A percentile compares a stretch with the other conserved stretches of the same genome.
Conservation (phyloP, 352 stramenopile species). For the Plasmopara muralis region DNA sequence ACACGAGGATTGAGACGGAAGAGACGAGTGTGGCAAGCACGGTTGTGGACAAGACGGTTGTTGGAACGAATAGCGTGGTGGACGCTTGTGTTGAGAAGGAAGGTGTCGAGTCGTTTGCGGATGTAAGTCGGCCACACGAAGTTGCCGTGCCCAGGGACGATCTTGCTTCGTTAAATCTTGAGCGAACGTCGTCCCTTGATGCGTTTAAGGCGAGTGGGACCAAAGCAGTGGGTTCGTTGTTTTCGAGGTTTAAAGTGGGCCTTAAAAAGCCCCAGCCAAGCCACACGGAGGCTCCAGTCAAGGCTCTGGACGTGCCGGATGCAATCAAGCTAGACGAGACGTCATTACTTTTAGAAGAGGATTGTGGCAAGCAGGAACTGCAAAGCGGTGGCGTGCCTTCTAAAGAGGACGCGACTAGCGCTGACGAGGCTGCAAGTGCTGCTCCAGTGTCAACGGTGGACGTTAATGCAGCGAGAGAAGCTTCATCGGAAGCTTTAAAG, state of each 20-base stretch:
- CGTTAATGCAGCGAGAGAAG: slow-evolving; percentile 5
- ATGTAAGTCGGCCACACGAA: slow-evolving; percentile 1
- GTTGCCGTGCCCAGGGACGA: slow-evolving; percentile 6
- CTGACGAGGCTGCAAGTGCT: slow-evolving; percentile 2
- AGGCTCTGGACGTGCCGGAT: slow-evolving; percentile 24
- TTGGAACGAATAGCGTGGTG: not conserved
- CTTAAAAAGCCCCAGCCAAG: slow-evolving; percentile 26
- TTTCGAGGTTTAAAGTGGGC: slow-evolving; percentile 35
- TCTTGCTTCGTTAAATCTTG: slow-evolving; percentile 6
- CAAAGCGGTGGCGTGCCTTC: slow-evolving; percentile 33
- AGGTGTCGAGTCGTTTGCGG: not conserved
- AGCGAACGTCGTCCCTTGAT: slow-evolving; percentile 18
- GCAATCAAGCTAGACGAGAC: slow-evolving; percentile 20
- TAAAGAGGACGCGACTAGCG: slow-evolving; percentile 21
- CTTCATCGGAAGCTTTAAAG: slow-evolving; percentile 1
- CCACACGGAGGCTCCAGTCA: slow-evolving; percentile 24
- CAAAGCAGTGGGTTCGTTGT: slow-evolving; percentile 23
- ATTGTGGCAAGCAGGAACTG: slow-evolving; percentile 18
- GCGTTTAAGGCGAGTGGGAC: slow-evolving; percentile 22
- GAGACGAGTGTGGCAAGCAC: not conserved
- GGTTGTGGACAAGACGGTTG: not conserved
- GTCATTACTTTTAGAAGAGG: slow-evolving; percentile 13
- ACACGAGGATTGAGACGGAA: too few species aligned
- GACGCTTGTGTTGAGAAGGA: not conserved
- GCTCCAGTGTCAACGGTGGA: not conserved